A percentile compares a stretch with the other conserved stretches of the same genome.
Evolutionary conservation across 345 rosid species (phyloP).

Genomic region (Euphorbia pulcherrima): DNA sequence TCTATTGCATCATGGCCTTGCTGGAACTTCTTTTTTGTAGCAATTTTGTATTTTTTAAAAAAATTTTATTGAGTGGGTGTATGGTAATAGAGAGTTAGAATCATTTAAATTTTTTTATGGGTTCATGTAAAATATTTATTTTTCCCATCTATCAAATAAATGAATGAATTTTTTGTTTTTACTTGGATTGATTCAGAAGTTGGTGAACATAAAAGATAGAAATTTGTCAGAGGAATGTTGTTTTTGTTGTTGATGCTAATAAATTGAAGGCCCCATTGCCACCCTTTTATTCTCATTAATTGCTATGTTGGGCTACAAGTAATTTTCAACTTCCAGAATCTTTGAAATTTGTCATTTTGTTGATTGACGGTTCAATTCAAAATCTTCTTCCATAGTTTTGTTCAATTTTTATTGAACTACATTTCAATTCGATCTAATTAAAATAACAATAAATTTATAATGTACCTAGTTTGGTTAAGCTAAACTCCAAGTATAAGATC

Average conservation of each 20-base stretch:
- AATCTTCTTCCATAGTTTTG: too few species aligned
- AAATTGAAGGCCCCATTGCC: neutral
- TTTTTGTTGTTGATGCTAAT: neutral
- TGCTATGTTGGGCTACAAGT: too few species aligned
- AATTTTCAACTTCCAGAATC: neutral
- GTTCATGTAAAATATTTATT: slow-evolving; percentile 15
- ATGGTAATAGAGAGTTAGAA: neutral
- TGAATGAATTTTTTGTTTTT: neutral
- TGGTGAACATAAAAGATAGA: neutral
- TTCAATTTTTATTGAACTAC: too few species aligned
- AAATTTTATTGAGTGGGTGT: neutral
- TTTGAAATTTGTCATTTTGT: neutral
- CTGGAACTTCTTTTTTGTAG: slow-evolving; percentile 42
- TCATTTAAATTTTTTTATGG: slow-evolving; percentile 10
- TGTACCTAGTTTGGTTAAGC: too few species aligned
- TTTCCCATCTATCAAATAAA: slow-evolving; percentile 10
- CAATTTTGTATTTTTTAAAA: neutral
- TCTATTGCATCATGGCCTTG: slow-evolving; percentile 65
- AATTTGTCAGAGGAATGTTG: neutral
- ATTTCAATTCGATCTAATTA: too few species aligned
- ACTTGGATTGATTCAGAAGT: too few species aligned
- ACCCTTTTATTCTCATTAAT: neutral
- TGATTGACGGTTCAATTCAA: too few species aligned
- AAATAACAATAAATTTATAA: too few species aligned
- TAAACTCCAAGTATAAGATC: too few species aligned